Evolutionary conservation across 805 yeast species (phyloP).

Genomic region (Suhomyces vadensis): DNA sequence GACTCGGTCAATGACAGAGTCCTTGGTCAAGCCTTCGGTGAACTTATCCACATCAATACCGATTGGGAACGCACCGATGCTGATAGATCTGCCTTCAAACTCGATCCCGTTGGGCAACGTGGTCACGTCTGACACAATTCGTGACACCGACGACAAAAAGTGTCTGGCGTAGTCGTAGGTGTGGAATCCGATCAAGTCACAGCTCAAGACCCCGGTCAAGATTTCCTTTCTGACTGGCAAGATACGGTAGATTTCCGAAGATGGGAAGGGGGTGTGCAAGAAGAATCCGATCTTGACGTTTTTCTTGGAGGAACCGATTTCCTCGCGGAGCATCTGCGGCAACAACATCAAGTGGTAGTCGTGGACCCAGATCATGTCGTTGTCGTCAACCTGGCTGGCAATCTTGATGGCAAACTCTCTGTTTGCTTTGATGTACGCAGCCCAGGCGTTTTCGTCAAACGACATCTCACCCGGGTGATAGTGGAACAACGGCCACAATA

Average conservation of each 20-base stretch:
- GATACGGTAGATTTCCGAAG: slow-evolving; percentile 92
- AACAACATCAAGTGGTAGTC: slow-evolving; percentile 96
- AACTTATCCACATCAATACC: slow-evolving; percentile 96
- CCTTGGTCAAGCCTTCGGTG: slow-evolving; percentile 69
- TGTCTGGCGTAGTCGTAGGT: slow-evolving; percentile 99
- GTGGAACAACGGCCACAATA: slow-evolving; percentile 97
- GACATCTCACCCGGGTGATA: slow-evolving; percentile 99
- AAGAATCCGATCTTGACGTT: slow-evolving; percentile 87
- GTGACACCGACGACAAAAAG: slow-evolving; percentile 83
- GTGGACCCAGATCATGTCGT: slow-evolving; percentile 95
- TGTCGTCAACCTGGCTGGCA: slow-evolving; percentile 67
- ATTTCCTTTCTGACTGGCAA: slow-evolving; percentile 94
- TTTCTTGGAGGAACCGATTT: slow-evolving; percentile 47
- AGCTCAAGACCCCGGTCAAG: slow-evolving; percentile 84
- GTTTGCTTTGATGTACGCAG: slow-evolving; percentile 94
- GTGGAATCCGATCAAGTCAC: slow-evolving; percentile 96
- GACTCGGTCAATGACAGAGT: slow-evolving; percentile 65
- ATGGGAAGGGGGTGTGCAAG: slow-evolving; percentile 97
- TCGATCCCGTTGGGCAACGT: slow-evolving; percentile 91
- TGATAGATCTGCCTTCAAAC: slow-evolving; percentile 70
- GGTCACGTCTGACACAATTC: slow-evolving; percentile 70
- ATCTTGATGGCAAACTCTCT: slow-evolving; percentile 74
- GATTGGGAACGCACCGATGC: slow-evolving; percentile 97
- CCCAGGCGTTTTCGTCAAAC: slow-evolving; percentile 97
- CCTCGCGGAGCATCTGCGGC: slow-evolving; percentile 80